These are phyloP conservation scores for Helianthus tuberosus DNA, from an alignment of 129 eudicot species.

Conservation along the genomic window DNA sequence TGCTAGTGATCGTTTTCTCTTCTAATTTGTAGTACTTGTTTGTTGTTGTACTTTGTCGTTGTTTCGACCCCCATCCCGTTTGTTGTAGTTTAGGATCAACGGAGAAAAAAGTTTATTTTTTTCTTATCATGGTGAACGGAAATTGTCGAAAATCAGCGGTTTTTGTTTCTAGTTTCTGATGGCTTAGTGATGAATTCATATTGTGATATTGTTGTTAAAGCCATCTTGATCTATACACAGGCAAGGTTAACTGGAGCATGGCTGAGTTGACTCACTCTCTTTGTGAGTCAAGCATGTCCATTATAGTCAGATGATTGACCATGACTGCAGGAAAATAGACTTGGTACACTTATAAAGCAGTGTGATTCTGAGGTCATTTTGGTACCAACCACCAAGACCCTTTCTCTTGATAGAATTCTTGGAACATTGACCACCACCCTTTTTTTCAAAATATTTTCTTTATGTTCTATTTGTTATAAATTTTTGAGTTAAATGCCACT, in stretches of 20 bases:
- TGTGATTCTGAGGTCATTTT: no score
- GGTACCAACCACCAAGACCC: not conserved
- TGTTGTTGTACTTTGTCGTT: slow-evolving; percentile 37
- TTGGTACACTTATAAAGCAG: not conserved
- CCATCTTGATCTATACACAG: no score
- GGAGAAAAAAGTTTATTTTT: slow-evolving; percentile 16
- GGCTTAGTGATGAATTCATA: not conserved
- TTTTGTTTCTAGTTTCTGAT: not conserved
- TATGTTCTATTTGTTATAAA: not conserved
- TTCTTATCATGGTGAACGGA: slow-evolving; percentile 11
- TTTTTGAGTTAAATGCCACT: no score
- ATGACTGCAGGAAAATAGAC: not conserved
- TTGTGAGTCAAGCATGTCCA: slow-evolving; percentile 14
- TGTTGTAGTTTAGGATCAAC: slow-evolving; percentile 41
- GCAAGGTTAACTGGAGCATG: slow-evolving; percentile 4
- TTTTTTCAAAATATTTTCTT: slow-evolving; percentile 8
- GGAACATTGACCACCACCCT: slow-evolving; percentile 22
- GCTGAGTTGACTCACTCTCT: slow-evolving; percentile 3
- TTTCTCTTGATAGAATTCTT: slow-evolving; percentile 12
- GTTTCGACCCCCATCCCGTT: slow-evolving; percentile 6
- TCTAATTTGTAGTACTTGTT: slow-evolving; percentile 33
- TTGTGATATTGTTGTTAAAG: not conserved
- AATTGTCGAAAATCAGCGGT: not conserved
- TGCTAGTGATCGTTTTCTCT: slow-evolving; percentile 1
- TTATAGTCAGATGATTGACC: not conserved